phyloP scores from a whole-genome alignment of 345 rosid genomes.

The Eucalyptus regnans region DNA sequence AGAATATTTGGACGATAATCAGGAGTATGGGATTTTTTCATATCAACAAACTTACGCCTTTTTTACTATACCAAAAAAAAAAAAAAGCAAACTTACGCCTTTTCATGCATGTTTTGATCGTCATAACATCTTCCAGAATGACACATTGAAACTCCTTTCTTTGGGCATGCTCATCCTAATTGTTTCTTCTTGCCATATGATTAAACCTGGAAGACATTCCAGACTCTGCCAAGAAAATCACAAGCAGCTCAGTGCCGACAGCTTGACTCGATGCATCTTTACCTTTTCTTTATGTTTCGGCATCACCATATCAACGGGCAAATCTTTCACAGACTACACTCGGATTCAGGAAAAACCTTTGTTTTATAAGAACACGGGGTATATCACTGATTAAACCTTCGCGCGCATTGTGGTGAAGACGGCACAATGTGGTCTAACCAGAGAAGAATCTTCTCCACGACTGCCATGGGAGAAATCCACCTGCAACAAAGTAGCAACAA shows the following conservation, averaged over 20 bases:
- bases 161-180: neutral
- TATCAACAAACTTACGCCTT: neutral
- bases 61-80: neutral
- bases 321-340: neutral
- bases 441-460: slow-evolving; percentile 89
- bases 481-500: slow-evolving; percentile 11
- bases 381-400: neutral
- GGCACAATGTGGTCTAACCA: slow-evolving; percentile 20
- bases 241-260: neutral
- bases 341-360: neutral
- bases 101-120: neutral
- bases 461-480: slow-evolving; percentile 94
- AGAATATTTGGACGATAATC: neutral
- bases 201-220: neutral
- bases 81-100: neutral
- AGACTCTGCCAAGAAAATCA: neutral
- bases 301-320: neutral
- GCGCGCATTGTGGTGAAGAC: neutral
- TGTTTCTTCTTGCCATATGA: neutral
- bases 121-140: neutral
- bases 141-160: neutral
- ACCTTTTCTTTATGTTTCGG: neutral
- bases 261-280: neutral
- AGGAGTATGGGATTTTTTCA: neutral
- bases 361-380: neutral